Evolutionary conservation across 139 green algal species (phyloP).

Genomic region (Picochlorum sp.): DNA sequence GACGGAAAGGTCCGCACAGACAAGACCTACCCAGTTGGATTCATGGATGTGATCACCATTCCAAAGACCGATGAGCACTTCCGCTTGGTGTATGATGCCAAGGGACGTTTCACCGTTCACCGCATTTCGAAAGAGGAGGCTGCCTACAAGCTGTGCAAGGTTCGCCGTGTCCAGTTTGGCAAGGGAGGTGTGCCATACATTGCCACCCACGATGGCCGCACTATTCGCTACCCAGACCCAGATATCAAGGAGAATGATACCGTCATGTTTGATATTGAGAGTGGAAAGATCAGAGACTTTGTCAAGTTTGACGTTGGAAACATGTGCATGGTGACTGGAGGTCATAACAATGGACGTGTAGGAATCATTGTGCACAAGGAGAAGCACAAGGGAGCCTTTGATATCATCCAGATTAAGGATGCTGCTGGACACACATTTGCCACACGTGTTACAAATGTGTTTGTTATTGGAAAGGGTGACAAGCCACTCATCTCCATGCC

Average conservation of each 20-base stretch:
- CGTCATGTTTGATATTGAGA: constrained; percentile 95
- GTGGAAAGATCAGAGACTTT: constrained; percentile 90
- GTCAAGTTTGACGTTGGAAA: constrained; percentile 97
- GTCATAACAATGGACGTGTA: constrained; percentile 87
- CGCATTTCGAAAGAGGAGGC: constrained; percentile 92
- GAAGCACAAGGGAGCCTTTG: constrained; percentile 92
- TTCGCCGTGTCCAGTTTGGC: constrained; percentile 59
- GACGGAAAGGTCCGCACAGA: constrained; percentile 97
- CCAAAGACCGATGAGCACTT: constrained; percentile 90
- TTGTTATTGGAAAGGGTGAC: constrained; percentile 94
- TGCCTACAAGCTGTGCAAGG: constrained; percentile 98
- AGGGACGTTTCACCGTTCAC: constrained; percentile 97
- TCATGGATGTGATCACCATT: constrained; percentile 97
- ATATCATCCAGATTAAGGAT: constrained; percentile 96
- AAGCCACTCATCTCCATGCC: constrained; percentile 93
- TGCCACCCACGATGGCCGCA: constrained; percentile 92
- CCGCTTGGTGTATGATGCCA: constrained; percentile 92
- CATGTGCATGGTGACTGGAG: constrained; percentile 86
- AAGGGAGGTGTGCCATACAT: constrained; percentile 92
- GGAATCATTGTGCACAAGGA: constrained; percentile 86
- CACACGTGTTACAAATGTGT: constrained; percentile 91
- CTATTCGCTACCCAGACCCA: constrained; percentile 97
- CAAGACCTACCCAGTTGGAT: constrained; percentile 89
- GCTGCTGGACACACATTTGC: constrained; percentile 87
- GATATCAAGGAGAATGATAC: constrained; percentile 93